Conservation (phyloP, 208 protist species). For the Trypanosoma platydactyli region DNA sequence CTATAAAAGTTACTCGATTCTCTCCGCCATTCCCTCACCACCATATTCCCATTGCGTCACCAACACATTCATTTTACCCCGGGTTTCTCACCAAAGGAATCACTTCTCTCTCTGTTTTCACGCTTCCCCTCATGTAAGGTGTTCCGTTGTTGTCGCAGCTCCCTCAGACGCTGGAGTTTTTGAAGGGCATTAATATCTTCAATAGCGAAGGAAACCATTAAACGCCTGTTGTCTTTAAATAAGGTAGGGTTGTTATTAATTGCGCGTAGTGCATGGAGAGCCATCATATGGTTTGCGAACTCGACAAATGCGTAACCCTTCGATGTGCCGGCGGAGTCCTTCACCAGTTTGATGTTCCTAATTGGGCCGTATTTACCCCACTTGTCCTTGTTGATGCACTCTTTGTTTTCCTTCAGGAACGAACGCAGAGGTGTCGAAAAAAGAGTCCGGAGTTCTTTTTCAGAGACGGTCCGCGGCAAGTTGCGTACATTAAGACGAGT, state of each 20-base stretch:
- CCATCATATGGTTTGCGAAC: constrained; percentile 90
- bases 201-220: constrained; percentile 92
- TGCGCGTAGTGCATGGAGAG: constrained; percentile 77
- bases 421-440: constrained; percentile 66
- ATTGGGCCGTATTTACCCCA: constrained; percentile 92
- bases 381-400: constrained; percentile 67
- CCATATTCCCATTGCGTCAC: not conserved
- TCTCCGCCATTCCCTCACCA: not conserved
- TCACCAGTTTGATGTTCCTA: constrained; percentile 83
- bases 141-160: constrained; percentile 60
- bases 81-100: no score
- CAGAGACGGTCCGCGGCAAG: constrained; percentile 83
- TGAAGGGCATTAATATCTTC: constrained; percentile 89
- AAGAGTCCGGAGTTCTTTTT: constrained; percentile 86
- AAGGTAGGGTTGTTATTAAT: constrained; percentile 94
- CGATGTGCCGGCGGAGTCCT: constrained; percentile 79
- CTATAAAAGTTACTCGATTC: not conserved
- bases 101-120: constrained; percentile 6
- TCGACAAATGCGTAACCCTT: constrained; percentile 92
- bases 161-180: constrained; percentile 86
- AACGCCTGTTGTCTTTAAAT: constrained; percentile 77
- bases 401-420: constrained; percentile 76
- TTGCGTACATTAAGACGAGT: constrained; percentile 92
- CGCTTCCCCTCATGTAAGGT: constrained; percentile 1
- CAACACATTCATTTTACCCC: no score